These are phyloP conservation scores for Aureobasidium sp. DNA, from an alignment of 2,329 filamentous ascomycete species.

Conservation along the genomic window DNA sequence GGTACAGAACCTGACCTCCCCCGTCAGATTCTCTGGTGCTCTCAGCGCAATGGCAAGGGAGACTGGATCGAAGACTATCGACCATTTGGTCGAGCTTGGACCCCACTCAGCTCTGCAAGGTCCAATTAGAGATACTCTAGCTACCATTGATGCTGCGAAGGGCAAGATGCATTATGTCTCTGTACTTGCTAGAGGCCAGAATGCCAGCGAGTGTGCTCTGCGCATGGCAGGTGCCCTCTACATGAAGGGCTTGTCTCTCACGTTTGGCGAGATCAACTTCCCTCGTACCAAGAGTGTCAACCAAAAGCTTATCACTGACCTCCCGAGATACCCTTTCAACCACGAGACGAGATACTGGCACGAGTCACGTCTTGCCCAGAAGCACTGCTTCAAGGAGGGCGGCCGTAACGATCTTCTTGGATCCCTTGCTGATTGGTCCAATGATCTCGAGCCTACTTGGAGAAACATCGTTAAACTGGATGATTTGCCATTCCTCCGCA, in stretches of 20 bases:
- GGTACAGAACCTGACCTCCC: slow-evolving; percentile 39
- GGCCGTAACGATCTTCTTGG: slow-evolving; percentile 12
- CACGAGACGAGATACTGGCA: slow-evolving; percentile 18
- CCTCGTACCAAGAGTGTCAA: slow-evolving; percentile 2
- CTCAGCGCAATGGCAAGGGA: slow-evolving; percentile 20
- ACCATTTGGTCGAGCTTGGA: slow-evolving; percentile 37
- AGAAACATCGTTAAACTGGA: slow-evolving; percentile 23
- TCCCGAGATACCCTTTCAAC: slow-evolving; percentile 19
- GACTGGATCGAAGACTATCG: neutral
- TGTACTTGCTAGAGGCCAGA: slow-evolving; percentile 5
- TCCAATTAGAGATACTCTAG: slow-evolving; percentile 29
- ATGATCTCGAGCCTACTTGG: slow-evolving; percentile 21
- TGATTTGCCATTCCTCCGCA: slow-evolving; percentile 29
- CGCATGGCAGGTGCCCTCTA: slow-evolving; percentile 6
- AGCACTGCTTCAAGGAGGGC: slow-evolving; percentile 7
- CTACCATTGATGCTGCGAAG: slow-evolving; percentile 12
- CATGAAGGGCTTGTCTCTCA: neutral
- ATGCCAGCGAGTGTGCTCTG: neutral
- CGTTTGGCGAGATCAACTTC: slow-evolving; percentile 5
- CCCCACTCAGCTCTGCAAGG: slow-evolving; percentile 39
- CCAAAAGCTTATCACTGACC: slow-evolving; percentile 12
- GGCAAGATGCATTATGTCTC: slow-evolving; percentile 11
- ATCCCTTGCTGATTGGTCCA: slow-evolving; percentile 5
- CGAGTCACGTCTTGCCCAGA: slow-evolving; percentile 14
- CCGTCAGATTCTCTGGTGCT: slow-evolving; percentile 42